Evolutionary conservation across 2,329 filamentous ascomycete genomes (phyloP), one percentile per base, ranked within the genome.

Genomic region (Fusarium citri): DNA sequence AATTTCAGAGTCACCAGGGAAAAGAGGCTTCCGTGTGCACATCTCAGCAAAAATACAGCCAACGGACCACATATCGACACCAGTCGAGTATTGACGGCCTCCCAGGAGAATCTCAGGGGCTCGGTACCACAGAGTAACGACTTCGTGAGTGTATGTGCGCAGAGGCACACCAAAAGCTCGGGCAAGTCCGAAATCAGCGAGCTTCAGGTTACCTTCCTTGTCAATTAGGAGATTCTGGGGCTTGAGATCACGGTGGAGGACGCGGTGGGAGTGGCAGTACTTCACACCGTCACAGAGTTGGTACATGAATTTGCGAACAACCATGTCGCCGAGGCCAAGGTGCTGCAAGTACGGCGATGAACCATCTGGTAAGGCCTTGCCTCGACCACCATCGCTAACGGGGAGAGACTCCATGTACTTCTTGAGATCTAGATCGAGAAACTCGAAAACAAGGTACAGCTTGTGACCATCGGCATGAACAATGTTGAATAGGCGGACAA

Each of bases 21-120:
- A 97, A 45, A 97, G 85, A 8, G 94, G 94, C 82, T 97, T 97
- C 76, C 93, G 89, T 3, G 94, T 97, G 82, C 93, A 97, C 94
- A 97, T 97, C 81, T 97, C 94, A 12, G 94, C 94, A 80, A 97
- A 97, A 80, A 97, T 97, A 80, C 94, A 96, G 67, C 94, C 94
- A 51, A 94, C 91, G 31, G 93, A 96, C 94, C 94, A 97, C 92
- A 97, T 97, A 77, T 97, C 94, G 43, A 97, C 94, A 60, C 94
- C 94, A 16, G 94, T 97, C 16, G 93, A 96, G 83, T 97, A 97
- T 80, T 97, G 94, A 55, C 94, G 90, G 60, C 94, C 94, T 78
- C 94, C 94, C 3, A 97, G 89, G 22, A 97, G 86, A 80, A 97
- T 97, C 80, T 97, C 94, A 2, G 94, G 94, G 11, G 94, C 88